Conservation (phyloP, 345 rosid species). For the Dimocarpus longan region DNA sequence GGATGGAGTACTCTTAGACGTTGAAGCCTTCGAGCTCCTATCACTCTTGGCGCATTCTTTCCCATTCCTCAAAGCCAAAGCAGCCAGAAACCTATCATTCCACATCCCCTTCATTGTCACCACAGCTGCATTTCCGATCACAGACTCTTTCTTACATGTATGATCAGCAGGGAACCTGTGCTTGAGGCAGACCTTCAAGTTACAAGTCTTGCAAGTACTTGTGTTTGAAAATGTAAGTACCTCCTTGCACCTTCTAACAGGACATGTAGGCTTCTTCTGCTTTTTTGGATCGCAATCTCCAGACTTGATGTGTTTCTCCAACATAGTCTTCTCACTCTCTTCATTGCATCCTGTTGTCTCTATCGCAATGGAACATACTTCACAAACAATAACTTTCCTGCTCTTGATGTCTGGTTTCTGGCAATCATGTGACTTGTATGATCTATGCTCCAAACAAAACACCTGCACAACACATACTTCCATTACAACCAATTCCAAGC, state of each 20-base stretch:
- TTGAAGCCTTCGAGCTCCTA: conserved; percentile 7
- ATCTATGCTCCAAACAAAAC: conserved; percentile 76
- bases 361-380: conserved; percentile 60
- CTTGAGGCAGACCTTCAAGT: conserved; percentile 65
- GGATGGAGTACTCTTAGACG: conserved; percentile 33
- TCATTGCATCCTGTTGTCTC: conserved; percentile 59
- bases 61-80: conserved; percentile 51
- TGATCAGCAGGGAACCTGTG: conserved; percentile 85
- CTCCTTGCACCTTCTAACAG: conserved; percentile 71
- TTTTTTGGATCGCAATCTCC: conserved; percentile 64
- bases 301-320: conserved; percentile 61
- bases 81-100: conserved; percentile 60
- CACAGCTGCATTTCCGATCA: conserved; percentile 6
- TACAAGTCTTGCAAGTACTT: conserved; percentile 68
- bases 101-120: conserved; percentile 22
- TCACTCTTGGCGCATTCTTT: conserved; percentile 47
- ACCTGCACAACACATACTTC: conserved; percentile 37
- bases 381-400: conserved; percentile 71
- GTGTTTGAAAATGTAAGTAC: conserved; percentile 66
- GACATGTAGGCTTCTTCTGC: conserved; percentile 68
- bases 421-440: conserved; percentile 68
- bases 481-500: background rate
- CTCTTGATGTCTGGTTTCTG: conserved; percentile 56
- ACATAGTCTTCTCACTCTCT: conserved; percentile 42
- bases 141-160: conserved; percentile 40